Evolutionary conservation across 495 filamentous ascomycete species (phyloP).

Genomic region (Trichoderma orchidacearum): DNA sequence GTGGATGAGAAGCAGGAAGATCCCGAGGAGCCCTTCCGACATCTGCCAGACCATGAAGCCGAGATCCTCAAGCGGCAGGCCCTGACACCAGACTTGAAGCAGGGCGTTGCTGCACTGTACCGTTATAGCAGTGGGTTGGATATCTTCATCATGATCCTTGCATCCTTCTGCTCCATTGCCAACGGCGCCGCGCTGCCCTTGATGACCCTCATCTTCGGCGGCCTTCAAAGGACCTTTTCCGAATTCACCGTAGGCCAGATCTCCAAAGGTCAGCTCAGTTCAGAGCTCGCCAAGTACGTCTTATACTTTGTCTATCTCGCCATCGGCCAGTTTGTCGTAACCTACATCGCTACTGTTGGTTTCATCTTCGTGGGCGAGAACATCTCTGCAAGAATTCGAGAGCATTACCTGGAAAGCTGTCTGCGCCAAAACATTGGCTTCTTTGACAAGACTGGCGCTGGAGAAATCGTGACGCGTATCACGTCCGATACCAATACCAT

Average conservation of each 20-base stretch:
- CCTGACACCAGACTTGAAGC: constrained; percentile 43
- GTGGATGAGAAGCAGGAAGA: constrained; percentile 17
- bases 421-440: constrained; percentile 26
- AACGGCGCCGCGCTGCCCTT: constrained; percentile 73
- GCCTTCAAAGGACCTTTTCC: constrained; percentile 58
- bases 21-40: constrained; percentile 30
- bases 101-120: constrained; percentile 49
- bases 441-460: constrained; percentile 22
- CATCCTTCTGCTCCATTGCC: constrained; percentile 53
- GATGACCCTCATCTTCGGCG: constrained; percentile 78
- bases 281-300: constrained; percentile 46
- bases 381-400: constrained; percentile 17
- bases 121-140: constrained; percentile 57
- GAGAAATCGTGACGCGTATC: constrained; percentile 23
- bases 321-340: constrained; percentile 60
- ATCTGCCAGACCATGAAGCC: constrained; percentile 34
- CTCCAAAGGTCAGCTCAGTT: constrained; percentile 34
- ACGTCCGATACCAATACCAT: constrained; percentile 29
- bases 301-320: constrained; percentile 78
- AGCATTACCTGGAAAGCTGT: constrained; percentile 20
- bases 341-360: constrained; percentile 65
- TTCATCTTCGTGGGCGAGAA: constrained; percentile 67
- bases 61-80: constrained; percentile 46
- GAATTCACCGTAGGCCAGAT: constrained; percentile 37
- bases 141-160: constrained; percentile 53